Evolutionary conservation across 1,139 yeast genomes (phyloP), one percentile per base, ranked within the genome.

Genomic region (Blastobotrys elegans): DNA sequence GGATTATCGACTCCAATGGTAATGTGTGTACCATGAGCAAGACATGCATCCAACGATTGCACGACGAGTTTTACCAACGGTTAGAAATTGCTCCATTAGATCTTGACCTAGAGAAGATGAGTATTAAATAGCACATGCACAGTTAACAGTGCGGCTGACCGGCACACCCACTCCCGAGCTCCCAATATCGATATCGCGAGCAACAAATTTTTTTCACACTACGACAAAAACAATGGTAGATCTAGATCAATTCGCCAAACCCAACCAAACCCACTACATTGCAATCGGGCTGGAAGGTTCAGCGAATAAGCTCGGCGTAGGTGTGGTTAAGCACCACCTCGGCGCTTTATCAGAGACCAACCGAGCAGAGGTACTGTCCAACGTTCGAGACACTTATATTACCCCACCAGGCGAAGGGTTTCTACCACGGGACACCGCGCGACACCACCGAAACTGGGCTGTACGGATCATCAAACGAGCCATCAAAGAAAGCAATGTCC

Each of bases 381-480:
- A 92, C 63, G 81, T 94, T 41, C 76, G 99, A 72, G 96, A 92
- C 64, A 92, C 99, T 0, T 94, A 92, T 62, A 73, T 85, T 30
- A 84, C 97, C 0, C 98, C 98, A 4, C 96, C 98, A 1, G 99
- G 99, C 1, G 97, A 92, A 68, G 99, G 98, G 1, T 92, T 92
- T 60, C 69, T 92, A 47, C 99, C 98, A 0, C 68, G 97, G 52
- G 98, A 92, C 62, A 89, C 97, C 0, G 98, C 98, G 3, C 75
- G 96, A 56, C 98, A 92, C 63, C 99, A 92, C 65, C 69, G 97
- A 40, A 87, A 88, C 66, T 90, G 97, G 97, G 94, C 82, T n/a
- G 90, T 86, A 1, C 69, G 97, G 48, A 69, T 90, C 33, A 79
- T 88, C 43, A 81, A 79, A 57, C 62, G 61, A 34, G 86, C 97